Percentiles rank a stretch among this genome's conserved stretches.
Conservation (phyloP, 192 early-diverging fungal species). For the Thamnidium elegans region DNA sequence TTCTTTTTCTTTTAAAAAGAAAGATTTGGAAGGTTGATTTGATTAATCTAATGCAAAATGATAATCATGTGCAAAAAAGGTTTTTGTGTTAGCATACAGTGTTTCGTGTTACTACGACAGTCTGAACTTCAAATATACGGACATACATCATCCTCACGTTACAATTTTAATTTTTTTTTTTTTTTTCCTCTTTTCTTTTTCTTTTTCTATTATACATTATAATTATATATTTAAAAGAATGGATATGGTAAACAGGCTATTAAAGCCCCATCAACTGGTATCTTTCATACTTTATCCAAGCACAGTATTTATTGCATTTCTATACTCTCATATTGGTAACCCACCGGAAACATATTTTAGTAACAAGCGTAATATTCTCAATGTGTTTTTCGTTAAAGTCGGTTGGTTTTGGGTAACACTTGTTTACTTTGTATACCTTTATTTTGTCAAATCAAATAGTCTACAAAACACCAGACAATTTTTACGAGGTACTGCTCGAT, state of each 20-base stretch:
- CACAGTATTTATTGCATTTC: conserved; percentile 19
- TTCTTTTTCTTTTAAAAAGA: too few relatives aligned
- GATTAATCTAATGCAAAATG: too few relatives aligned
- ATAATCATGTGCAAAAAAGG: too few relatives aligned
- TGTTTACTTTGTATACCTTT: conserved; percentile 52
- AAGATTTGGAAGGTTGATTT: too few relatives aligned
- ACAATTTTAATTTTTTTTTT: neutral
- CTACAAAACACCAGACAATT: conserved; percentile 22
- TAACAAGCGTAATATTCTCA: conserved; percentile 74
- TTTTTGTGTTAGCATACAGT: too few relatives aligned
- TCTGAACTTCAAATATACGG: too few relatives aligned
- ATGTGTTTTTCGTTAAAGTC: conserved; percentile 74
- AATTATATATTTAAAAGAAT: neutral
- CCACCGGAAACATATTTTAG: conserved; percentile 46
- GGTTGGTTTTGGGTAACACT: conserved; percentile 88
- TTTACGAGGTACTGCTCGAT: conserved; percentile 42
- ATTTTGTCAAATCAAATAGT: conserved; percentile 34
- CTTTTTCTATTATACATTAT: neutral
- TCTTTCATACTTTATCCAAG: conserved; percentile 10
- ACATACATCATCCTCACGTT: neutral
- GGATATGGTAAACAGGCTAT: neutral
- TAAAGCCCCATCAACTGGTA: conserved; percentile 28
- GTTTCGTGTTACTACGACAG: too few relatives aligned
- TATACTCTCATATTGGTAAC: conserved; percentile 9
- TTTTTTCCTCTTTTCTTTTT: neutral